A percentile compares a stretch with the other conserved stretches of the same genome.
Conservation (phyloP, 352 stramenopile genomes). For the Phytophthora multivora region DNA sequence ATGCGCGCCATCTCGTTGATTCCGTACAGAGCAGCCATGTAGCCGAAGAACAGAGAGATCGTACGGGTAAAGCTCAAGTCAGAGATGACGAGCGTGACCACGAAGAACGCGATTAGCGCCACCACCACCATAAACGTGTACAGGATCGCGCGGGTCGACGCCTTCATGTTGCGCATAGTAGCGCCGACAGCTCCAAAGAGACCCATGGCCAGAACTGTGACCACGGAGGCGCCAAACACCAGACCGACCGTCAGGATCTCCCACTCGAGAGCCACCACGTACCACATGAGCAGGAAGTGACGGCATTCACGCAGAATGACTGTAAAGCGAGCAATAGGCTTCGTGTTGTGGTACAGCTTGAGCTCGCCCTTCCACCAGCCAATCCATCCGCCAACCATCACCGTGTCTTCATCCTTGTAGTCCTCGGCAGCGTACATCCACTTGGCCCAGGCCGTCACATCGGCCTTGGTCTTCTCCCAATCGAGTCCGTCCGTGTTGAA, state of each 20-base stretch:
- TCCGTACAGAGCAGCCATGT: conserved; percentile 74
- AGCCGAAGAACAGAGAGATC: conserved; percentile 82
- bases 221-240: conserved; percentile 58
- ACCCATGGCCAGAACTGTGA: conserved; percentile 63
- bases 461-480: conserved; percentile 85
- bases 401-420: conserved; percentile 66
- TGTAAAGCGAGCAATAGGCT: conserved; percentile 68
- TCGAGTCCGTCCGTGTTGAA: conserved; percentile 89
- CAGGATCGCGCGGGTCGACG: conserved; percentile 50
- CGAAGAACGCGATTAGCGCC: conserved; percentile 52
- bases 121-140: conserved; percentile 57
- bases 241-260: conserved; percentile 54
- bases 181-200: conserved; percentile 41
- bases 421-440: conserved; percentile 83
- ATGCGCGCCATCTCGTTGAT: conserved; percentile 88
- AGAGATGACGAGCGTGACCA: conserved; percentile 46
- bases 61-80: conserved; percentile 39
- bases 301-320: conserved; percentile 78
- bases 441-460: conserved; percentile 71
- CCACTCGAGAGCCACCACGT: conserved; percentile 79
- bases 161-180: conserved; percentile 39
- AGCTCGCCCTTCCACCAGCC: conserved; percentile 86
- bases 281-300: conserved; percentile 88
- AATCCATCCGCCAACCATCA: conserved; percentile 78
- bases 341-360: conserved; percentile 72